phyloP scores from a whole-genome alignment of 345 rosid genomes.

The Turritis glabra region DNA sequence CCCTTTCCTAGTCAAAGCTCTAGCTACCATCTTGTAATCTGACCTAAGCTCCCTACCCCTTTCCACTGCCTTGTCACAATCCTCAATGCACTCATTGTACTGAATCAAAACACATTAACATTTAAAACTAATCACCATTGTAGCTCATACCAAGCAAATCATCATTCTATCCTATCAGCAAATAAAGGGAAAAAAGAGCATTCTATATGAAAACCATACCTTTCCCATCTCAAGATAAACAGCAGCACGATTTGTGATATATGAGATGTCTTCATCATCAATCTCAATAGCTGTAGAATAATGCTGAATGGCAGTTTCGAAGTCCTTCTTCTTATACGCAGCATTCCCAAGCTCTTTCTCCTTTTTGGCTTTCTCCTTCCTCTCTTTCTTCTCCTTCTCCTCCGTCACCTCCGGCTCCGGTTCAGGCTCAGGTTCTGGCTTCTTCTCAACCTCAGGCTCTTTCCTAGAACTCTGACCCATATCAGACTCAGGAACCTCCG shows the following conservation, averaged over 20 bases:
- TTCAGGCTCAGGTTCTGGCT: slow-evolving; percentile 39
- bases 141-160: neutral
- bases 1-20: slow-evolving; percentile 96
- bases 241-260: slow-evolving; percentile 85
- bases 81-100: slow-evolving; percentile 81
- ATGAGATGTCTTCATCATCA: slow-evolving; percentile 83
- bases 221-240: slow-evolving; percentile 84
- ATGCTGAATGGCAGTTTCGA: slow-evolving; percentile 73
- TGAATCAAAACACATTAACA: slow-evolving; percentile 33
- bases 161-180: neutral
- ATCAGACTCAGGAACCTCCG: slow-evolving; percentile 50
- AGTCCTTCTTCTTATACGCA: slow-evolving; percentile 83
- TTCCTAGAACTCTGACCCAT: slow-evolving; percentile 22
- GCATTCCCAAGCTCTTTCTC: slow-evolving; percentile 84
- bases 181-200: neutral
- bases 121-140: neutral
- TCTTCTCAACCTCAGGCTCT: slow-evolving; percentile 29
- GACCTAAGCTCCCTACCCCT: slow-evolving; percentile 91
- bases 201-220: slow-evolving; percentile 42
- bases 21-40: slow-evolving; percentile 89
- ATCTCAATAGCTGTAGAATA: slow-evolving; percentile 76
- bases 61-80: slow-evolving; percentile 93
- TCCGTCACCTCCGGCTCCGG: slow-evolving; percentile 38
- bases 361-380: slow-evolving; percentile 41
- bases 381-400: slow-evolving; percentile 39